Evolutionary conservation across 352 stramenopile genomes (phyloP).

Genomic region (Globisporangium spiculum): DNA sequence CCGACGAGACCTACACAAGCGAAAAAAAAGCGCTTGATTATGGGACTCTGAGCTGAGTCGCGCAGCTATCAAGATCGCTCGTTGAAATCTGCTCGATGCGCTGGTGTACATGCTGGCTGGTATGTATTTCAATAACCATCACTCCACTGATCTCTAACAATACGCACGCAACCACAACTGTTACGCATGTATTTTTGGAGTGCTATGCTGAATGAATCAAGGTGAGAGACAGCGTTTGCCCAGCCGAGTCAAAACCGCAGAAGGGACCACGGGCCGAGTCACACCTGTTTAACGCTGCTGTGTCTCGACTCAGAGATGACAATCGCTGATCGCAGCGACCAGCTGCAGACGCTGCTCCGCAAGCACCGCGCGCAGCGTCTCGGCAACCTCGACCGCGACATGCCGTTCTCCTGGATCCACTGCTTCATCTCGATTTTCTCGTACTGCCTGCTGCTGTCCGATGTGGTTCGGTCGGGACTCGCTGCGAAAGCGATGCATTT

Average conservation of each 20-base stretch:
- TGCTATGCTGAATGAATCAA: background rate
- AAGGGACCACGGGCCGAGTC: background rate
- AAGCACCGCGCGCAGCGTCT: background rate
- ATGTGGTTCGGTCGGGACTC: constrained; percentile 17
- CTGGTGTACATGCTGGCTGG: background rate
- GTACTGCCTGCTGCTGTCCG: constrained; percentile 24
- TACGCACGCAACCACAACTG: background rate
- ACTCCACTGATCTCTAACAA: background rate
- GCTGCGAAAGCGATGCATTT: background rate
- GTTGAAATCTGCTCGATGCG: background rate
- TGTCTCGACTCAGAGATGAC: background rate
- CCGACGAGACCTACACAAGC: background rate
- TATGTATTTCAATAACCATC: background rate
- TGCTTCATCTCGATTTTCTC: constrained; percentile 16
- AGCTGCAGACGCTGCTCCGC: background rate
- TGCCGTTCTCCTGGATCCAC: constrained; percentile 16
- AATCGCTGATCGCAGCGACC: background rate
- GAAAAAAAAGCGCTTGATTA: background rate
- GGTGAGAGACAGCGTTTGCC: background rate
- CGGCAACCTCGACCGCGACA: background rate
- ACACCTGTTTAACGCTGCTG: background rate
- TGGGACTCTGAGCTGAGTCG: background rate
- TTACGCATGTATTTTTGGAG: background rate
- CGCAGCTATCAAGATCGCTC: background rate
- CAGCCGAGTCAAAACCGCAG: background rate